Evolutionary conservation across 208 protist species (phyloP), one percentile per base, ranked within the genome.

Genomic region (Crithidia expoeki): DNA sequence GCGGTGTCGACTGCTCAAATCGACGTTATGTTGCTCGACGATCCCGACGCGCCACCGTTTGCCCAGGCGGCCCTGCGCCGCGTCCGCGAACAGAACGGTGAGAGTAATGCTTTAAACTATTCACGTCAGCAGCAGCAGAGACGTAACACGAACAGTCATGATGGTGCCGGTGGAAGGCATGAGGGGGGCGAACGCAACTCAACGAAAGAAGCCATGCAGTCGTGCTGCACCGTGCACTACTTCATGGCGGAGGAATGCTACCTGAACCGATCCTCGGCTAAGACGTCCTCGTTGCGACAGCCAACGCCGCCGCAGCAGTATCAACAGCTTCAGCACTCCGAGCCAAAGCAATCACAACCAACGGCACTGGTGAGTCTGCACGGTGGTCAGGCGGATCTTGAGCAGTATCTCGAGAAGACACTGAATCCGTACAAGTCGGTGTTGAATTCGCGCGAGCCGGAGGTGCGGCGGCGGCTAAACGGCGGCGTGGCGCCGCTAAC

Each of bases 1-100:
- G 33, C 59, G 38, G 36, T 27, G 27, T 46, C 30, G 40, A 40
- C 44, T 4, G 33, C 59, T n/a, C 38, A 55, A 51, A 34, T 75
- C 33, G 52, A 64, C 6, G n/a, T 44, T 23, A 19, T 75, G 42
- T 42, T 75, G 44, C 53, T 75, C 17, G 69, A 68, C 25, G 51
- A 75, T 44, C 69, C 69, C 2, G 69, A 75, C n/a, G 69, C 69
- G 19, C 69, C 69, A 11, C 69, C 69, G 5, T 68, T 68, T 38
- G 69, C 69, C 10, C 58, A 56, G 61, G 69, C 61, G 5, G 69
- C 69, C 19, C 23, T 44, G 44, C 50, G 57, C 23, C 59, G 52
- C 27, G 36, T 68, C 19, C 38, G 56, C 47, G 33, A 42, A 36
- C 60, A 58, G 40, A 7, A 32, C 57, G 6, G 21, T 14, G 38